phyloP scores from a whole-genome alignment of 768 basidiomycete species.

The Peribolospora kevripleyi region DNA sequence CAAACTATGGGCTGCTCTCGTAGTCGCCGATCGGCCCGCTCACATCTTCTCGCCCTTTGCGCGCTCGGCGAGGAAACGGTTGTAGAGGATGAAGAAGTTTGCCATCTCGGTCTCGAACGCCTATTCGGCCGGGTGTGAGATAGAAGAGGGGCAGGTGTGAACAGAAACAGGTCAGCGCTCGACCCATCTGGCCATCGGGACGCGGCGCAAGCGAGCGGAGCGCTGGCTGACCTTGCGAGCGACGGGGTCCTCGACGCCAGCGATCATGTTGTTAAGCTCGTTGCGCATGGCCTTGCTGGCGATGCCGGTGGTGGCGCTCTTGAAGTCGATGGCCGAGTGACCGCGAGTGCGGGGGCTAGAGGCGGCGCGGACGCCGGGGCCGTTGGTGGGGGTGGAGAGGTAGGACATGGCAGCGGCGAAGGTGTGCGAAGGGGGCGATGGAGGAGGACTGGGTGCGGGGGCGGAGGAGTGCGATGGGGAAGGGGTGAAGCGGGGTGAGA shows the following conservation, averaged over 20 bases:
- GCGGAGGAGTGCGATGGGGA: no score
- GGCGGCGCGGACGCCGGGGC: neutral
- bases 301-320: slow-evolving; percentile 85
- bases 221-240: slow-evolving; percentile 46
- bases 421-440: no score
- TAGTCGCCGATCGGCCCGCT: slow-evolving; percentile 12
- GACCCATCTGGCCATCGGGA: neutral
- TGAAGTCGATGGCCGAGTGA: slow-evolving; percentile 37
- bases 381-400: no score
- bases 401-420: no score
- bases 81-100: slow-evolving; percentile 86
- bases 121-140: slow-evolving; percentile 20
- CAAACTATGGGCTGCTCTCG: neutral
- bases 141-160: neutral
- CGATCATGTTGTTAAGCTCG: slow-evolving; percentile 81
- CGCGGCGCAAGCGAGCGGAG: neutral
- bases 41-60: slow-evolving; percentile 72
- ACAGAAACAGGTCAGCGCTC: no score
- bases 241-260: slow-evolving; percentile 48
- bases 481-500: no score
- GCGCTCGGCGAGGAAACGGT: slow-evolving; percentile 70
- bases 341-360: slow-evolving; percentile 11
- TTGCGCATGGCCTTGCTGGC: slow-evolving; percentile 94
- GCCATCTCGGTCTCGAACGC: slow-evolving; percentile 90
- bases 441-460: no score